A percentile compares a stretch with the other conserved stretches of the same genome.
These are phyloP conservation scores for Zasmidium cellare DNA, from an alignment of 2,329 filamentous ascomycete genomes.

Conservation along the genomic window DNA sequence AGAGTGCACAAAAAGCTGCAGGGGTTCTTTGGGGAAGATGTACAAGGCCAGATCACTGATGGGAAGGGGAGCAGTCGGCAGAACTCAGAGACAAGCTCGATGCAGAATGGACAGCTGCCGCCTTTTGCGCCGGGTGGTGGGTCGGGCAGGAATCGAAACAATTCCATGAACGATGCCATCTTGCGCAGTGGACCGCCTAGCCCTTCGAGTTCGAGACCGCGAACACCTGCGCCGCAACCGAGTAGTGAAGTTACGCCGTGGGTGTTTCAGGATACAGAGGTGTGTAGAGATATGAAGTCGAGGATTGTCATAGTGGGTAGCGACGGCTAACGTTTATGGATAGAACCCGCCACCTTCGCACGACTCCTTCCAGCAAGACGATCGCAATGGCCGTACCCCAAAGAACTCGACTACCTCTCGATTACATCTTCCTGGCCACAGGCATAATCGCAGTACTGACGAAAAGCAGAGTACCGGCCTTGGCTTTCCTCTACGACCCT, in stretches of 20 bases:
- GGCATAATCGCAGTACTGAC: constrained; percentile 68
- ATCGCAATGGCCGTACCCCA: constrained; percentile 31
- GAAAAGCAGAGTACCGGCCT: constrained; percentile 46
- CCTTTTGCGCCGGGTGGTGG: constrained; percentile 50
- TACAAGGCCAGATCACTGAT: constrained; percentile 53
- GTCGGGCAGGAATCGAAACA: constrained; percentile 69
- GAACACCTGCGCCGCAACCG: constrained; percentile 62
- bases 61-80: constrained; percentile 49
- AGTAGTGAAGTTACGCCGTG: constrained; percentile 93
- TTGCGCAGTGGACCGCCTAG: constrained; percentile 61
- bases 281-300: constrained; percentile 18
- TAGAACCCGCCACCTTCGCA: constrained; percentile 27
- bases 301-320: neutral
- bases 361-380: constrained; percentile 30
- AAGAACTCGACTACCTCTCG: constrained; percentile 51
- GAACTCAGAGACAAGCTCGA: constrained; percentile 61
- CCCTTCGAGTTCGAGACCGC: constrained; percentile 72
- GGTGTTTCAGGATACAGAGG: constrained; percentile 68
- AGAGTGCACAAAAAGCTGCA: constrained; percentile 79
- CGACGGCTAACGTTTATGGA: constrained; percentile 16
- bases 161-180: constrained; percentile 71
- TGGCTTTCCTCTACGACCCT: constrained; percentile 65
- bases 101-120: constrained; percentile 44
- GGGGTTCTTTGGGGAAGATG: constrained; percentile 91
- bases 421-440: constrained; percentile 65